Evolutionary conservation across 495 filamentous ascomycete species (phyloP), one percentile per base, ranked within the genome.

Genomic region (Xylaria intraflava): DNA sequence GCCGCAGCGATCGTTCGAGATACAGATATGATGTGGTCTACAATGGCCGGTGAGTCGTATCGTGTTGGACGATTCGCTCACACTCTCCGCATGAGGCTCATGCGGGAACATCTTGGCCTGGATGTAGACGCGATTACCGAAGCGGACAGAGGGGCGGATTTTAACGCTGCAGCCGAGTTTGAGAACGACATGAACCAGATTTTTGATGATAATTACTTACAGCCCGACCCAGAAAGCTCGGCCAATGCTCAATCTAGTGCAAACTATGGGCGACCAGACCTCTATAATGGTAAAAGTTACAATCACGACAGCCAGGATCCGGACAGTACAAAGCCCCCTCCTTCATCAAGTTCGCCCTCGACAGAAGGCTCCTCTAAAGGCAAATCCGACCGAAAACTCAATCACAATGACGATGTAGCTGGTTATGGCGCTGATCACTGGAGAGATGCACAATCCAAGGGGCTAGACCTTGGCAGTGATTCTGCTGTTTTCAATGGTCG

Each of bases 71-170:
- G 87, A 24, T 98, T 96, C 67, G 86, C 93, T 16, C 91, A 97
- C 64, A 93, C 90, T 0, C 81, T 98, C 55, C 87, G 93, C 2
- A 84, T 96, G 76, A 83, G 94, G 36, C 72, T 99, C 41, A 97
- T 97, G 93, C 82, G 93, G 56, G 93, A 99, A 69, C 93, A 99
- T 76, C 78, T 99, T 31, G 93, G 93, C 30, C 73, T 99, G 48
- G 93, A 97, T 62, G 88, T 95, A 17, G 93, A 99, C 64, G 89
- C 87, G 63, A 79, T 95, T 50, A 76, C 88, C 72, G 90, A 93
- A 57, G 85, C 91, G 43, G 89, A 95, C 58, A 78, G 81, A 40
- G 72, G 76, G 56, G 74, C 71, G 24, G 79, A 83, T 47, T 59
- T 78, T 4, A 75, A 74, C 48, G 70, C 66, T 10, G 72, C 77